Evolutionary conservation across 2,329 filamentous ascomycete genomes (phyloP), one percentile per base, ranked within the genome.

Genomic region (Pyricularia grisea): DNA sequence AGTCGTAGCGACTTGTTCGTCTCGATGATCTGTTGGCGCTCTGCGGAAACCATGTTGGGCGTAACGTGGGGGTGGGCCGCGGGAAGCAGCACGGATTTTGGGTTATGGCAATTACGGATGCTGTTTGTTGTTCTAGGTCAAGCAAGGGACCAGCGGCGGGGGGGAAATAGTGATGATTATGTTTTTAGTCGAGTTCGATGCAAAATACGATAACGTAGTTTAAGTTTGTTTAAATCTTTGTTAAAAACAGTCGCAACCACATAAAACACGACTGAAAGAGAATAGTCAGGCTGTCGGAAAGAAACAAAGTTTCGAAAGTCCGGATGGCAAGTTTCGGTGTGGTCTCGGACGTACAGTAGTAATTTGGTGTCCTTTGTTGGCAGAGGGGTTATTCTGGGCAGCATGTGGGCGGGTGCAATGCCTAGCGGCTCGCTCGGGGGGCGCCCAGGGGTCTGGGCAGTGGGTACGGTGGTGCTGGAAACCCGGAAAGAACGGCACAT

Each of bases 1-100:
- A 88, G 90, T 73, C 93, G 90, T 77, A 97, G 88, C 77, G 92
- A 94, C 81, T 93, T 88, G 83, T 94, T 95, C 80, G 90, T 88
- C 85, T 87, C 86, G 72, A 88, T 87, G 76, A 87, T 85, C 72
- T 81, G 82, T 75, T 88, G 85, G 73, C 86, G 85, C 73, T 87
- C 84, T 36, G 50, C 50, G 20, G 66, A 61, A 67, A 61, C 66
- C 66, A 67, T 67, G 20, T 25, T 67, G 66, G 33, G 36, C 64
- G 12, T n/a, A n/a, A n/a, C n/a, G 42, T 25, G 17, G 12, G 63
- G 63, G 12, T 65, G 10, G 7, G 63, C 30, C 6, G 64, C 31
- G 64, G 64, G 20, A 14, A 14, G 36, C 17, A 27, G 31, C 17
- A 28, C 42, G 33, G 9, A 11, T 50, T 6, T 50, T 6, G 42